These are phyloP conservation scores for Symmetrospora coprosmae DNA, from an alignment of 768 basidiomycete species.

Conservation along the genomic window DNA sequence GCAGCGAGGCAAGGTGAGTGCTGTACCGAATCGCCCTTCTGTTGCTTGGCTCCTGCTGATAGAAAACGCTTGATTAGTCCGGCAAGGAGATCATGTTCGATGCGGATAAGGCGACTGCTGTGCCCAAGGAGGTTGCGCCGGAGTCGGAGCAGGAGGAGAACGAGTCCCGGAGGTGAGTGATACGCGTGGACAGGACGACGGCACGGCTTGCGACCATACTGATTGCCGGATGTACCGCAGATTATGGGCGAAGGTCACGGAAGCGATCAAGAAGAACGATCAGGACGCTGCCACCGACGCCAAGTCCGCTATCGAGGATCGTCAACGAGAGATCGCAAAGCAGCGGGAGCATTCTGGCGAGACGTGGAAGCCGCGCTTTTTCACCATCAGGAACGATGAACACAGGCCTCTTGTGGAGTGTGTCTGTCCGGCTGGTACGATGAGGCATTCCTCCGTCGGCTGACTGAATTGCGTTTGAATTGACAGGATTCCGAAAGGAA, in stretches of 20 bases:
- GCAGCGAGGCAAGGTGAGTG: constrained; percentile 51
- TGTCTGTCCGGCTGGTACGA: constrained; percentile 34
- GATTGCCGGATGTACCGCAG: constrained; percentile 40
- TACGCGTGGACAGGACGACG: not conserved
- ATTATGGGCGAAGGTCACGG: constrained; percentile 69
- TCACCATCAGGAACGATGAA: constrained; percentile 58
- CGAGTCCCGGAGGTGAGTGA: constrained; percentile 64
- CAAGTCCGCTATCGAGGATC: constrained; percentile 79
- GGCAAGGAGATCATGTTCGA: constrained; percentile 70
- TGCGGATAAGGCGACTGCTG: constrained; percentile 56
- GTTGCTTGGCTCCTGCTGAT: not conserved
- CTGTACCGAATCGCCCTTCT: not conserved
- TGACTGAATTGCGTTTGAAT: not conserved
- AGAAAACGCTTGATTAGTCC: constrained; percentile 36
- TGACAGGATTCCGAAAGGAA: not conserved
- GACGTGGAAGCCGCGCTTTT: constrained; percentile 62
- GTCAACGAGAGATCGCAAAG: constrained; percentile 66
- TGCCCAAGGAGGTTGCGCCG: constrained; percentile 68
- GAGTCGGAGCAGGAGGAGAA: constrained; percentile 76
- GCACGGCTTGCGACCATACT: not conserved
- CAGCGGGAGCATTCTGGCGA: constrained; percentile 59
- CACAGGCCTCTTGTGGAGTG: constrained; percentile 70
- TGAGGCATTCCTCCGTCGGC: not conserved
- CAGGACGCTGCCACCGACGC: constrained; percentile 88
- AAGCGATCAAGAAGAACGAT: constrained; percentile 69